phyloP scores from a whole-genome alignment of 768 basidiomycete species.

The Cystoderma amianthinum region DNA sequence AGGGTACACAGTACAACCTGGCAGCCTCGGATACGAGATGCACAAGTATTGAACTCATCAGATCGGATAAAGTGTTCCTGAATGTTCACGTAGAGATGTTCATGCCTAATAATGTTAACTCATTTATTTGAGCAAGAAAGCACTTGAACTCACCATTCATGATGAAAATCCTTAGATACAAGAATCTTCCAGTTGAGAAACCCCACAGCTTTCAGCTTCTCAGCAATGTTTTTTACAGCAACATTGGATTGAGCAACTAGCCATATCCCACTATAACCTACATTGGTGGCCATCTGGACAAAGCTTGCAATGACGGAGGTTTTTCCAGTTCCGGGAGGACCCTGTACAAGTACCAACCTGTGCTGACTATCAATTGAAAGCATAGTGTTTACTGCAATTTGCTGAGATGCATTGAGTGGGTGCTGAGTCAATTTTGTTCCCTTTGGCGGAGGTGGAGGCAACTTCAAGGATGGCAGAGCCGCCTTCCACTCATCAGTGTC shows the following conservation, averaged over 20 bases:
- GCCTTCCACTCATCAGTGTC: conserved; percentile 18
- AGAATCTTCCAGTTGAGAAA: conserved; percentile 58
- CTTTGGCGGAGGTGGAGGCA: neutral
- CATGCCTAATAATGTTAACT: conserved; percentile 59
- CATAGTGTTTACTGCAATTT: conserved; percentile 41
- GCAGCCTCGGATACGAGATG: conserved; percentile 21
- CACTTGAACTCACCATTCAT: conserved; percentile 41
- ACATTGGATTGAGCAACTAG: conserved; percentile 83
- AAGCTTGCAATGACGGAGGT: conserved; percentile 66
- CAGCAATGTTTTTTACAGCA: conserved; percentile 86
- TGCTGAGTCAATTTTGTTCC: conserved; percentile 9
- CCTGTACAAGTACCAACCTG: conserved; percentile 38
- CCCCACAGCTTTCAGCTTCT: conserved; percentile 54
- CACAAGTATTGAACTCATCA: conserved; percentile 18
- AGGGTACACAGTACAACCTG: conserved; percentile 72
- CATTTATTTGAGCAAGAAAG: too few species aligned
- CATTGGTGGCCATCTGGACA: conserved; percentile 39
- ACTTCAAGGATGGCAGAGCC: neutral
- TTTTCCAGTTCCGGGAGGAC: conserved; percentile 68
- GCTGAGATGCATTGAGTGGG: conserved; percentile 39
- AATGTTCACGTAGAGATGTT: conserved; percentile 59
- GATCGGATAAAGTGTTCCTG: conserved; percentile 46
- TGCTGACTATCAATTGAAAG: conserved; percentile 25
- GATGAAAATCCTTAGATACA: conserved; percentile 63
- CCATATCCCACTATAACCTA: conserved; percentile 53